A percentile compares a stretch with the other conserved stretches of the same genome.
Evolutionary conservation across 1,284 basidiomycete genomes (phyloP).

Genomic region (Ustilago nuda): DNA sequence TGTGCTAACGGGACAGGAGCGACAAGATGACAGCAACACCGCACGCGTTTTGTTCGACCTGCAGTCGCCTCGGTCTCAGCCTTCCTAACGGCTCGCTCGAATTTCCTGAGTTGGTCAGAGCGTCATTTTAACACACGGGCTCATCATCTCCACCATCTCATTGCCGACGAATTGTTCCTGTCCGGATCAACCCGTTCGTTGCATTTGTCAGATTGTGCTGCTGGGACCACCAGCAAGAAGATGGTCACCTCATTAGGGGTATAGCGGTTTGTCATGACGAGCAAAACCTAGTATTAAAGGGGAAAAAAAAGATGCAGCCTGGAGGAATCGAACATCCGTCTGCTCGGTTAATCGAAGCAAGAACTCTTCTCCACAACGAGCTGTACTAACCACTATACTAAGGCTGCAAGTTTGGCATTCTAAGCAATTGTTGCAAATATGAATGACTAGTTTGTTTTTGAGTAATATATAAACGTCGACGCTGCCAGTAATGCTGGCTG

Average conservation of each 20-base stretch:
- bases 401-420: not conserved
- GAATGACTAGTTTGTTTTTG: too few species aligned
- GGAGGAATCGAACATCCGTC: constrained; percentile 53
- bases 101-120: constrained; percentile 34
- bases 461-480: too few species aligned
- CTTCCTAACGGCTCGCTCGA: not conserved
- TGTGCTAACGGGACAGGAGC: not conserved
- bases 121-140: constrained; percentile 6
- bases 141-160: not conserved
- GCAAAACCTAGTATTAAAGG: not conserved
- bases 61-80: not conserved
- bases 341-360: constrained; percentile 20
- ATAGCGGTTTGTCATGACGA: too few species aligned
- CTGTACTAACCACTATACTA: constrained; percentile 44
- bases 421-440: not conserved
- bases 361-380: constrained; percentile 27
- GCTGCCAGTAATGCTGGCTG: too few species aligned
- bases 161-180: too few species aligned
- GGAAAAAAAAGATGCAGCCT: constrained; percentile 23
- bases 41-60: not conserved
- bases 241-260: too few species aligned
- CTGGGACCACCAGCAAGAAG: too few species aligned
- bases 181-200: too few species aligned
- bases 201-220: too few species aligned
- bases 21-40: not conserved